Evolutionary conservation across 208 protist species (phyloP).

Genomic region (Angomonas desouzai): DNA sequence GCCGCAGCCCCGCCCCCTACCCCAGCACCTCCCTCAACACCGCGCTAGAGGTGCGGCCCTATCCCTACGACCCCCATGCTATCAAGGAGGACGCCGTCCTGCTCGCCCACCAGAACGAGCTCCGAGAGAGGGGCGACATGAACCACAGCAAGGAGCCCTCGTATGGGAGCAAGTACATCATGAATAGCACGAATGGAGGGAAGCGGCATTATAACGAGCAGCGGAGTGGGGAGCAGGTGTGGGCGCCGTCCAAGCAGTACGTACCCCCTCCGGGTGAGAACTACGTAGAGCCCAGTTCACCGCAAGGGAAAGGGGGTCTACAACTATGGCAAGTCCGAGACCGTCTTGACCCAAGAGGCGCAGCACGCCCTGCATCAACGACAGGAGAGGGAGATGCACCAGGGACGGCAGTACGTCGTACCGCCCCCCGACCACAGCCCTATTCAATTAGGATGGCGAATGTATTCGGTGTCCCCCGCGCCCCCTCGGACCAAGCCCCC

Average conservation of each 20-base stretch:
- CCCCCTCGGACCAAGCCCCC: no score
- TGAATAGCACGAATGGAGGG: conserved; percentile 59
- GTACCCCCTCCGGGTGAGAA: conserved; percentile 7
- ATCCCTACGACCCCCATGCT: neutral
- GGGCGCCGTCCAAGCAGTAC: conserved; percentile 27
- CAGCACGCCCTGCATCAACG: conserved; percentile 11
- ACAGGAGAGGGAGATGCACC: conserved; percentile 13
- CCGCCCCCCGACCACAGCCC: conserved; percentile 45
- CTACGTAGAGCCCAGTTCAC: neutral
- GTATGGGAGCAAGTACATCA: conserved; percentile 40
- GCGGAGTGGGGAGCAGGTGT: conserved; percentile 28
- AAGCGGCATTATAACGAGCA: conserved; percentile 66
- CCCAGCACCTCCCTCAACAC: conserved; percentile 10
- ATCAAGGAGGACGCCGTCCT: conserved; percentile 4
- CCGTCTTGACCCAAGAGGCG: conserved; percentile 14
- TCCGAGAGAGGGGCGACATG: neutral
- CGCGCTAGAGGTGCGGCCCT: neutral
- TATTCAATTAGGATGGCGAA: conserved; percentile 48
- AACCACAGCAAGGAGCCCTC: conserved; percentile 1
- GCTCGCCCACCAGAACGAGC: neutral
- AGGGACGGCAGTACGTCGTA: conserved; percentile 21
- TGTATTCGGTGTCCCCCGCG: no score
- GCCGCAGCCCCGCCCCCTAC: conserved; percentile 42
- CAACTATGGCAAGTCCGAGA: conserved; percentile 11
- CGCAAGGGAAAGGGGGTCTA: conserved; percentile 20